A percentile compares a stretch with the other conserved stretches of the same genome.
Evolutionary conservation across 768 basidiomycete genomes (phyloP).

Genomic region (Daedaleopsis nitida): DNA sequence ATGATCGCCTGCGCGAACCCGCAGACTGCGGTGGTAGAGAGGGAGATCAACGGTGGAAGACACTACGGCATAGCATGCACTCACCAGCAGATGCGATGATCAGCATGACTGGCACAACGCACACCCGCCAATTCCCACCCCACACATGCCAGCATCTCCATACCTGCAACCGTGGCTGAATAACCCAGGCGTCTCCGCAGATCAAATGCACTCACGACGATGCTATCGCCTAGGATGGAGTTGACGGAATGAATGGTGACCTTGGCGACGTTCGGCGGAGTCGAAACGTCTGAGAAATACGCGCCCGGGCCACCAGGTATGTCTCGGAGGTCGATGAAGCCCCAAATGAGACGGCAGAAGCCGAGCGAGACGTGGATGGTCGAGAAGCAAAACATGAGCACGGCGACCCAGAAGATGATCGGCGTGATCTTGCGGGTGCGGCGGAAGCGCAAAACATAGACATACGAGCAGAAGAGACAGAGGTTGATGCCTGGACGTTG

Average conservation of each 20-base stretch:
- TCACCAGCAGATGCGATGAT: slow-evolving; percentile 34
- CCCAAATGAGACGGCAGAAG: slow-evolving; percentile 38
- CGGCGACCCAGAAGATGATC: slow-evolving; percentile 21
- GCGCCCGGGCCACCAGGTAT: slow-evolving; percentile 32
- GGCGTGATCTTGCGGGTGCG: slow-evolving; percentile 8
- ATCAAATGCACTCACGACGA: slow-evolving; percentile 25
- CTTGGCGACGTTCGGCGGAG: slow-evolving; percentile 39
- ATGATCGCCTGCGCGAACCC: slow-evolving; percentile 36
- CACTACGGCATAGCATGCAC: neutral
- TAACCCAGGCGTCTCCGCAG: neutral
- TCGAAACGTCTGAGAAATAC: slow-evolving; percentile 37
- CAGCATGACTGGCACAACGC: slow-evolving; percentile 31
- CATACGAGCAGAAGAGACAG: slow-evolving; percentile 32
- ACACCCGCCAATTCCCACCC: slow-evolving; percentile 34
- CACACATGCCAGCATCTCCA: slow-evolving; percentile 39
- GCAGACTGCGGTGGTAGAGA: slow-evolving; percentile 23
- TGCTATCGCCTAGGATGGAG: slow-evolving; percentile 36
- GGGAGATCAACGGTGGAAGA: neutral
- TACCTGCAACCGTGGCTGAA: slow-evolving; percentile 18
- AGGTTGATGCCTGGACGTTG: slow-evolving; percentile 31
- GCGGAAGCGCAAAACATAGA: slow-evolving; percentile 30
- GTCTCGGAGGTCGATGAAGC: slow-evolving; percentile 34
- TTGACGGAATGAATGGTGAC: slow-evolving; percentile 38
- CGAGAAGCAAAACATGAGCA: slow-evolving; percentile 36
- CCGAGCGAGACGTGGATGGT: slow-evolving; percentile 38